A percentile compares a stretch with the other conserved stretches of the same genome.
Evolutionary conservation across 768 basidiomycete species (phyloP).

Genomic region (Boletus subcaerulescens): DNA sequence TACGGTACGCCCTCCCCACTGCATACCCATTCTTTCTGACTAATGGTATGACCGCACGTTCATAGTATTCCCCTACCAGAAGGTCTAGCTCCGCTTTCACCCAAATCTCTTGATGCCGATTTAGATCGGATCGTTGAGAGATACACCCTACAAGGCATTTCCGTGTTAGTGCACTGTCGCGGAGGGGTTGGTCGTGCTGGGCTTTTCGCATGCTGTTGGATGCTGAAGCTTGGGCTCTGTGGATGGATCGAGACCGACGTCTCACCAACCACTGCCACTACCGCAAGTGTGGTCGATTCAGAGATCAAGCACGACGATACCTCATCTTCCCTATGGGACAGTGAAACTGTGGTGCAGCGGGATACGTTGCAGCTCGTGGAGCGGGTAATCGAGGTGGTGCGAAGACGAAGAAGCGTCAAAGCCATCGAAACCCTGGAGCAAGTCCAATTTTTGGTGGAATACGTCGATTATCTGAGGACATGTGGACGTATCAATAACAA

Average conservation of each 20-base stretch:
- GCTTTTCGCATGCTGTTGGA: constrained; percentile 89
- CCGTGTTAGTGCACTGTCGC: constrained; percentile 85
- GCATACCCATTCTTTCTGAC: neutral
- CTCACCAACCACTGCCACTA: neutral
- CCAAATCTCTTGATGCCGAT: constrained; percentile 59
- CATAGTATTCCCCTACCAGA: constrained; percentile 85
- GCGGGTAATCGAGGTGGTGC: constrained; percentile 66
- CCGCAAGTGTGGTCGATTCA: constrained; percentile 9
- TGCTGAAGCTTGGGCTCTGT: constrained; percentile 87
- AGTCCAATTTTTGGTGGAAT: constrained; percentile 79
- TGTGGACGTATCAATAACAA: neutral
- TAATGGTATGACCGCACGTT: neutral
- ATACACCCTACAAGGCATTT: constrained; percentile 71
- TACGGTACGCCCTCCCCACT: constrained; percentile 49
- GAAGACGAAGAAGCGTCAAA: constrained; percentile 78
- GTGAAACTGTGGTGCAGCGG: constrained; percentile 29
- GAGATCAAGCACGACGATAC: constrained; percentile 1
- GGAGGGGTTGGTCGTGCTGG: constrained; percentile 95
- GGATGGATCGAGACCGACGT: constrained; percentile 50
- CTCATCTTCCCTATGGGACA: constrained; percentile 14
- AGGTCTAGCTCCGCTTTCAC: constrained; percentile 71
- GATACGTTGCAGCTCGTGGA: constrained; percentile 68
- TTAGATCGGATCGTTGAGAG: constrained; percentile 60
- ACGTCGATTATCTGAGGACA: constrained; percentile 56
- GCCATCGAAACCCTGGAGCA: constrained; percentile 95